Evolutionary conservation across 495 filamentous ascomycete genomes (phyloP).

Genomic region (Hypoxylon lienhwacheense): DNA sequence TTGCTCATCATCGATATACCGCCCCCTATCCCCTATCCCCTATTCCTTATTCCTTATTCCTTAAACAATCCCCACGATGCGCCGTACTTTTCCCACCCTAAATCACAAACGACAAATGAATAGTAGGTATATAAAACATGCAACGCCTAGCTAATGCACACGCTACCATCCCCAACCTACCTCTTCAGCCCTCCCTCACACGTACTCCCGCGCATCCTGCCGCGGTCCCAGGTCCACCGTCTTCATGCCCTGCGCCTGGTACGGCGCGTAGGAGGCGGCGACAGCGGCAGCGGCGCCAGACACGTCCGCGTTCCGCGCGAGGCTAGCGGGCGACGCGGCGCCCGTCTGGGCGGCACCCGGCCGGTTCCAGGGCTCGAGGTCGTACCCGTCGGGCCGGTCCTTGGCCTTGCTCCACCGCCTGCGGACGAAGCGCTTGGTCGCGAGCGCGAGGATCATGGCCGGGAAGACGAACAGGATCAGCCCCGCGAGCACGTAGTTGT

Average conservation of each 20-base stretch:
- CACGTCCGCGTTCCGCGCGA: too few species aligned
- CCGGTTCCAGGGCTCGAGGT: slow-evolving; percentile 35
- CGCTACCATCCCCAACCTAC: neutral
- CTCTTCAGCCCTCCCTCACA: slow-evolving; percentile 7
- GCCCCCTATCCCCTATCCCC: too few species aligned
- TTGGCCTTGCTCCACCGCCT: slow-evolving; percentile 24
- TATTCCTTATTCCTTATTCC: too few species aligned
- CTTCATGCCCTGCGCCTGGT: slow-evolving; percentile 12
- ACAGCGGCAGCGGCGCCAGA: too few species aligned
- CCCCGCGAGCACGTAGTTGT: slow-evolving; percentile 42
- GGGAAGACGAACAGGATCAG: slow-evolving; percentile 37
- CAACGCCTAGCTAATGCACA: slow-evolving; percentile 12
- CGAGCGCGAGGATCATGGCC: slow-evolving; percentile 31
- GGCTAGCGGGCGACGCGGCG: too few species aligned
- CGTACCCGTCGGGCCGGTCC: slow-evolving; percentile 22
- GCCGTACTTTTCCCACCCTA: neutral
- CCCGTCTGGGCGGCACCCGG: too few species aligned
- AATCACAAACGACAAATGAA: neutral
- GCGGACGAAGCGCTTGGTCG: slow-evolving; percentile 24
- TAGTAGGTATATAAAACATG: too few species aligned
- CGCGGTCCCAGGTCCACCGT: slow-evolving; percentile 4
- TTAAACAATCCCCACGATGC: neutral
- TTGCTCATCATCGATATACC: too few species aligned
- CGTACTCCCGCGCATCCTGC: slow-evolving; percentile 21
- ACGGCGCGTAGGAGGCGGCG: slow-evolving; percentile 16